A percentile compares a stretch with the other conserved stretches of the same genome.
phyloP scores from a whole-genome alignment of 129 eudicot species.

The Artemisia tridentata region DNA sequence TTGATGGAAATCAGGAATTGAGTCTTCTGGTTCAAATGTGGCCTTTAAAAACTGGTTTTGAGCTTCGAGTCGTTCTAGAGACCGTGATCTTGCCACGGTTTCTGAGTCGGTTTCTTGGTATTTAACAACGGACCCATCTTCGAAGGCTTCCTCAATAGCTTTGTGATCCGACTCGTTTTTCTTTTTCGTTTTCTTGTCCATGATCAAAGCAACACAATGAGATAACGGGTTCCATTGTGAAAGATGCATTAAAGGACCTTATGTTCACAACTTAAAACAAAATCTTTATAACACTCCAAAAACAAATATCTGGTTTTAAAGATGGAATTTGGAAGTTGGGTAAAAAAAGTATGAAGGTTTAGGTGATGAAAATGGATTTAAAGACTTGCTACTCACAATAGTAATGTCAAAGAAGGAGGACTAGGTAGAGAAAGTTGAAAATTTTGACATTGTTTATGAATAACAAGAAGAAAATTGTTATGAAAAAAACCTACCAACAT shows the following conservation, averaged over 20 bases:
- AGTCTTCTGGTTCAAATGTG: constrained; percentile 60
- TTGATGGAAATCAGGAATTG: constrained; percentile 57
- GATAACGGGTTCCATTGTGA: constrained; percentile 95
- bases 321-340: constrained; percentile 5
- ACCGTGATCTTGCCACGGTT: constrained; percentile 37
- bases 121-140: constrained; percentile 76
- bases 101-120: constrained; percentile 52
- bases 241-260: constrained; percentile 46
- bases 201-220: constrained; percentile 62
- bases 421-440: constrained; percentile 28
- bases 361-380: constrained; percentile 12
- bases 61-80: constrained; percentile 62
- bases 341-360: background rate
- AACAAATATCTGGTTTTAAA: background rate
- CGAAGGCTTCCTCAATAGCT: constrained; percentile 72
- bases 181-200: constrained; percentile 67
- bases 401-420: constrained; percentile 19
- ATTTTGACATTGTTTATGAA: background rate
- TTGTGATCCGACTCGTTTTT: constrained; percentile 46
- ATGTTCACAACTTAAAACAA: constrained; percentile 10
- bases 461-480: constrained; percentile 1
- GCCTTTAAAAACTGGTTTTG: constrained; percentile 58
- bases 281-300: constrained; percentile 3
- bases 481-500: constrained; percentile 16
- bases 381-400: constrained; percentile 7